Evolutionary conservation across 768 basidiomycete genomes (phyloP).

Genomic region (Suillus variegatus): DNA sequence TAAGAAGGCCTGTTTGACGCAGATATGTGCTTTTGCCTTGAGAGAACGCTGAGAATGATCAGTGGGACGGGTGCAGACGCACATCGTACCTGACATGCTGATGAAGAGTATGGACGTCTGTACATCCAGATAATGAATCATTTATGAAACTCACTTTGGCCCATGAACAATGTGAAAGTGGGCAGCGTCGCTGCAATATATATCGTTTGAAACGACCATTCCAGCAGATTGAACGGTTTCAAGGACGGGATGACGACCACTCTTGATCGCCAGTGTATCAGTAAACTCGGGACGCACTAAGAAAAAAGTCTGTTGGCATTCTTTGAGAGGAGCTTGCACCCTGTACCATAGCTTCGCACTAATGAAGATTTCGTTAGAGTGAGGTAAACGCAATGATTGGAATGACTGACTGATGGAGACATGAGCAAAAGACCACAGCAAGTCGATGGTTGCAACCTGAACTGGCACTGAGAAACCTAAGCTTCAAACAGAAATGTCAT

Average conservation of each 20-base stretch:
- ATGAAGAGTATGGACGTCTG: neutral
- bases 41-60: neutral
- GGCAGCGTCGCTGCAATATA: slow-evolving; percentile 82
- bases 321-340: neutral
- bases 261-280: slow-evolving; percentile 85
- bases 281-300: slow-evolving; percentile 91
- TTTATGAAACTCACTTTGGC: slow-evolving; percentile 62
- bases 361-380: slow-evolving; percentile 1
- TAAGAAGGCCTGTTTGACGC: slow-evolving; percentile 80
- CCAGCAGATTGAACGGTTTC: slow-evolving; percentile 71
- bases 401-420: slow-evolving; percentile 67
- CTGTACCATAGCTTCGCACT: slow-evolving; percentile 54
- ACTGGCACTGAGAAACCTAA: slow-evolving; percentile 1
- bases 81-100: slow-evolving; percentile 59
- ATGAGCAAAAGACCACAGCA: slow-evolving; percentile 89
- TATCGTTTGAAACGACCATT: slow-evolving; percentile 84
- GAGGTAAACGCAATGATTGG: neutral
- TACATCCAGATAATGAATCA: neutral
- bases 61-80: slow-evolving; percentile 15
- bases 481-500: neutral
- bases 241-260: slow-evolving; percentile 85
- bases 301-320: neutral
- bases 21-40: slow-evolving; percentile 92
- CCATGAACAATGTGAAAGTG: slow-evolving; percentile 92
- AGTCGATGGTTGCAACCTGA: slow-evolving; percentile 85